Conservation (phyloP, 768 basidiomycete species). For the Melanogaster broomeanus region DNA sequence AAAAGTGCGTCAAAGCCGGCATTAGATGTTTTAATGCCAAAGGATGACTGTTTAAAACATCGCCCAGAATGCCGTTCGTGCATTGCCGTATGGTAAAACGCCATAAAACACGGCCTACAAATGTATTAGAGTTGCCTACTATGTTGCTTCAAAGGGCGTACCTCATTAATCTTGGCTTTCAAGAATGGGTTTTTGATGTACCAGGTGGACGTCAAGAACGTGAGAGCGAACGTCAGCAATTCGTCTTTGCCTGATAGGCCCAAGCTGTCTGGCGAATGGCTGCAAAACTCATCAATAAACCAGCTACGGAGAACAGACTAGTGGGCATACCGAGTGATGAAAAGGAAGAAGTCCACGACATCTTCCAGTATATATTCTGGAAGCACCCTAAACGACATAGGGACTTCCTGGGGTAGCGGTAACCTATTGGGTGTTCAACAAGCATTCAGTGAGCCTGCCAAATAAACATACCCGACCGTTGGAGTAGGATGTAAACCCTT, state of each 20-base stretch:
- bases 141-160: constrained; percentile 32
- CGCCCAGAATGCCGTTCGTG: constrained; percentile 76
- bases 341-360: constrained; percentile 86
- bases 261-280: constrained; percentile 75
- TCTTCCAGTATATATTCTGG: constrained; percentile 97
- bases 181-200: constrained; percentile 99
- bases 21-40: constrained; percentile 88
- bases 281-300: constrained; percentile 21
- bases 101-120: constrained; percentile 73
- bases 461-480: constrained; percentile 56
- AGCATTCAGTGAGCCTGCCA: neutral
- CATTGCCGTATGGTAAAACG: constrained; percentile 64
- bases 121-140: constrained; percentile 2
- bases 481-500: constrained; percentile 72
- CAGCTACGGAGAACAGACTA: neutral
- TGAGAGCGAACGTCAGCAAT: constrained; percentile 82
- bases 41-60: constrained; percentile 80
- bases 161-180: constrained; percentile 95
- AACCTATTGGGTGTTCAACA: constrained; percentile 49
- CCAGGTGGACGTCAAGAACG: constrained; percentile 92
- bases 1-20: constrained; percentile 90
- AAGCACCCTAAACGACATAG: constrained; percentile 79
- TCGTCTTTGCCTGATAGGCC: constrained; percentile 85
- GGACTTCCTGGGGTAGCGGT: constrained; percentile 84
- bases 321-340: constrained; percentile 69